Conservation (phyloP, 345 rosid species). For the Dovyalis caffra region DNA sequence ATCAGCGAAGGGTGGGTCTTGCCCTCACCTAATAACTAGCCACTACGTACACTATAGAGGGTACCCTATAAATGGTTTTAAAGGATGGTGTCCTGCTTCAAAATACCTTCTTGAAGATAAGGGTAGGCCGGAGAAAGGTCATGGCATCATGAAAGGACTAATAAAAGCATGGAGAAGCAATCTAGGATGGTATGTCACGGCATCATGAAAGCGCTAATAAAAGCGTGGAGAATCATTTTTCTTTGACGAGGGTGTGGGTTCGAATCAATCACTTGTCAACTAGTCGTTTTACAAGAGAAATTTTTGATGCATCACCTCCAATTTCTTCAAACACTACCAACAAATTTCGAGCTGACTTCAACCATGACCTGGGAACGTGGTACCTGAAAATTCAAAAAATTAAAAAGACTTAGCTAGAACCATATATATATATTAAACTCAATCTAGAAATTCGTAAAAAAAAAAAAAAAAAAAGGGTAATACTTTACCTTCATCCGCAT, state of each 20-base stretch:
- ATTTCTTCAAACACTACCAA: constrained; percentile 26
- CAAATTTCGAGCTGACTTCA: constrained; percentile 20
- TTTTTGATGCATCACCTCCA: constrained; percentile 20
- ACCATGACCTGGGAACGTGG: constrained; percentile 29
- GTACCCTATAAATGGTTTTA: neutral
- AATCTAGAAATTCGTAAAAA: too few relatives aligned
- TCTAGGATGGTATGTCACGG: neutral
- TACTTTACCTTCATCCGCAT: too few relatives aligned
- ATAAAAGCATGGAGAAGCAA: neutral
- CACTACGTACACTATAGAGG: neutral
- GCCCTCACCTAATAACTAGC: neutral
- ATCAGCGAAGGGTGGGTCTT: neutral
- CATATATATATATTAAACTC: too few relatives aligned
- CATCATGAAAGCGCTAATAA: neutral
- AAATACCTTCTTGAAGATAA: too few relatives aligned
- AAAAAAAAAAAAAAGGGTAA: too few relatives aligned
- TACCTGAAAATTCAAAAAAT: constrained; percentile 31
- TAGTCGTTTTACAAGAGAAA: constrained; percentile 19
- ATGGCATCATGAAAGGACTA: neutral
- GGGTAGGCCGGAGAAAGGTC: neutral
- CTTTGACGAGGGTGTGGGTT: neutral
- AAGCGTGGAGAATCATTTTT: neutral
- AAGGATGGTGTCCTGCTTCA: neutral
- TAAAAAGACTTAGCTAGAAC: too few relatives aligned
- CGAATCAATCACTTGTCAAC: neutral